Evolutionary conservation across 1,284 basidiomycete species (phyloP), one percentile per base, ranked within the genome.

Genomic region (Termitomyces sp.): DNA sequence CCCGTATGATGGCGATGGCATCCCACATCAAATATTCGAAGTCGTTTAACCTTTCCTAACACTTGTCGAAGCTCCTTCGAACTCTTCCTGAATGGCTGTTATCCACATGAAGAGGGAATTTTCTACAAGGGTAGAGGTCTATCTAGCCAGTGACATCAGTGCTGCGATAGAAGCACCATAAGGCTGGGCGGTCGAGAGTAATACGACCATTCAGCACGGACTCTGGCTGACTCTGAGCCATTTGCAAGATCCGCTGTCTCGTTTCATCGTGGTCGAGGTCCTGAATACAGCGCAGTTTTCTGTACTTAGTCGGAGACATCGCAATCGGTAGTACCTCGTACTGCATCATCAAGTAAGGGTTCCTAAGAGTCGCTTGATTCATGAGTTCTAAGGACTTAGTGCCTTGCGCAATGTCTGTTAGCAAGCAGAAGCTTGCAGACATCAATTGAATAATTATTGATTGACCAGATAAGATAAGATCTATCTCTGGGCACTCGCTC

Each of bases 401-500:
- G 8, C 31, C 31, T 31, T 10, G 31, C 31, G 31, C 31, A 31
- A 3, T 31, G 31, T 1, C 6, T 6, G 26, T 6, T 28, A 28
- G 26, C 6, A 28, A 6, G 26, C 26, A 28, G 2, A 6, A 28
- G 2, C 26, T 28, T 28, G 26, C n/a, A n/a, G 26, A 28, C 26
- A 28, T 28, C 26, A 28, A 6, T 28, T 28, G 26, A 28, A 28
- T 6, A 28, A 2, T 28, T 2, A 34, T 34, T 39, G 17, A 21
- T 40, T 12, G 40, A 1, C 0, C 21, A 28, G 41, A 43, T 46
- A 40, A 50, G 48, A 54, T 54, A 44, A 54, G 53, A 54, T 54
- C 41, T 31, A 17, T 19, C 5, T 6, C 34, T n/a, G 24, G 24
- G 24, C 24, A 24, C 3, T 5, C 0, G 6, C 21, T 24, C 26